Base-by-base conservation (phyloP, 2,329 filamentous ascomycete genomes). In the Pseudocercospora vitis region DNA sequence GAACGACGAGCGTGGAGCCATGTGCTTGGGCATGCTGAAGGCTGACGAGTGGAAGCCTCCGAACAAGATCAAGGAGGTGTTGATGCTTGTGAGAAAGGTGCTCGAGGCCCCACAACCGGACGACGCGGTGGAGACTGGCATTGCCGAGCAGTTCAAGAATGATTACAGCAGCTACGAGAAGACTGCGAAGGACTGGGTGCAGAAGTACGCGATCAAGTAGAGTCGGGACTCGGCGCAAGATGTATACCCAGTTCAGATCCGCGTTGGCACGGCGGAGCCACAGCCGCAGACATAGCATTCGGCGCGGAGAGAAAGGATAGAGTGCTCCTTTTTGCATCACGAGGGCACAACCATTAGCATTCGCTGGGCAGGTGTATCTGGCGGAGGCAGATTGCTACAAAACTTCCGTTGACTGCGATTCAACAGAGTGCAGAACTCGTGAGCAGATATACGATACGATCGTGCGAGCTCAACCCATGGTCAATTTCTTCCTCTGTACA, bases 41-140 rank as follows among this genome's bases (percentile, higher is more conserved):
- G 73, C 86, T 24, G 90, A 95, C 66, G 86, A 89, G 73, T 96
- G 91, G 91, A 96, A 96, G 79, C 91, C 91, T 14, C 86, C 86
- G 57, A 88, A 86, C 66, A 87, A 86, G 75, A 81, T 96, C 61
- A 74, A 75, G 40, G 82, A 83, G 49, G 89, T 96, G 23, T 81
- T 96, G 58, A 83, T 88, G 70, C 87, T 91, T 64, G 81, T 92
- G 18, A 79, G 86, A 59, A 80, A 83, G 60, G 79, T 96, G 57
- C 78, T 96, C 48, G 75, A 82, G 57, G 88, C 91, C 74, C 91
- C 91, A 1, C 88, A 91, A 77, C 85, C 89, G 5, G 91, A 95
- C 65, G 91, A 96, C 73, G 88, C 91, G 23, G 87, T 96, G 61
- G 91, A 96, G 79, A 78, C 84, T 2, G 80, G 85, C 60, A 95